These are phyloP conservation scores for Botrytis cinerea DNA, from an alignment of 2,329 filamentous ascomycete species.

Conservation along the genomic window DNA sequence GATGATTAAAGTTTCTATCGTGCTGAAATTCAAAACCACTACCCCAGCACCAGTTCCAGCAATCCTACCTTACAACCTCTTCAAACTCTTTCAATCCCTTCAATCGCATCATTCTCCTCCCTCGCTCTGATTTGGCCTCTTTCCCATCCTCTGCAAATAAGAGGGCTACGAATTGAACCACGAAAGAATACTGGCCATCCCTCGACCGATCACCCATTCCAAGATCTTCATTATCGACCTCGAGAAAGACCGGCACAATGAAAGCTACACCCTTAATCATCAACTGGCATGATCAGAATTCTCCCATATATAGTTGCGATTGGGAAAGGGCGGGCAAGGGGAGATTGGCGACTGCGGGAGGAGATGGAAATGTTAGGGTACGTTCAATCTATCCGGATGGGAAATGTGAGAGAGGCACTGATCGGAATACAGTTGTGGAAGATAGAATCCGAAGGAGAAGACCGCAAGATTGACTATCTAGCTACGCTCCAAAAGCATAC, in stretches of 20 bases:
- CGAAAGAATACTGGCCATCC: background rate
- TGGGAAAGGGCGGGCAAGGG: slow-evolving; percentile 93
- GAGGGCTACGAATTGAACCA: background rate
- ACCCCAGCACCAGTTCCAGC: background rate
- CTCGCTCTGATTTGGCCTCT: background rate
- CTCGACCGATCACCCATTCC: background rate
- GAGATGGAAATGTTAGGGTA: slow-evolving; percentile 95
- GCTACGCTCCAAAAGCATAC: slow-evolving; percentile 92
- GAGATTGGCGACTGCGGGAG: slow-evolving; percentile 87
- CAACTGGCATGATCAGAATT: slow-evolving; percentile 97
- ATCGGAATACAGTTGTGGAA: slow-evolving; percentile 73
- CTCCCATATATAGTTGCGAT: slow-evolving; percentile 95
- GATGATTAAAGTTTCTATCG: slow-evolving; percentile 26
- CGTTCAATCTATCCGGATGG: slow-evolving; percentile 5
- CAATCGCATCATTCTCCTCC: background rate
- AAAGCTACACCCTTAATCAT: slow-evolving; percentile 96
- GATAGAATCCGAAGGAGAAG: slow-evolving; percentile 80
- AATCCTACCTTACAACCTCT: background rate
- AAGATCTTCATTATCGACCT: background rate
- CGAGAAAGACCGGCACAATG: slow-evolving; percentile 56
- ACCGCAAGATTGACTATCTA: slow-evolving; percentile 86
- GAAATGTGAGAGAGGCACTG: background rate
- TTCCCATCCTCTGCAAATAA: background rate
- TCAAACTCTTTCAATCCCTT: background rate
- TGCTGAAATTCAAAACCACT: background rate